phyloP scores from a whole-genome alignment of 352 stramenopile genomes.

The Pythium apleroticum region DNA sequence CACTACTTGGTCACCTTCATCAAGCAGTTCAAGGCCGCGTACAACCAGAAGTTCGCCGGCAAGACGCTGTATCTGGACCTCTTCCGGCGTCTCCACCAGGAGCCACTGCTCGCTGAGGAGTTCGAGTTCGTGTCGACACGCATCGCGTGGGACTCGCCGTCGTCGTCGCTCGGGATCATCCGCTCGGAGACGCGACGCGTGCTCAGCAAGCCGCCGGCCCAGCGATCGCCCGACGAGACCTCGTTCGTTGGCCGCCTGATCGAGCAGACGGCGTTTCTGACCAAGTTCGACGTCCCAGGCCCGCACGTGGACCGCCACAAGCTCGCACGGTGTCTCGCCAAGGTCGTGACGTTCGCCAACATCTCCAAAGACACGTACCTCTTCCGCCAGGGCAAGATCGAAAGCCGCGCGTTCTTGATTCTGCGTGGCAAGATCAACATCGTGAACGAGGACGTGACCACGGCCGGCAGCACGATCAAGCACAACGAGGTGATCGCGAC shows the following conservation, averaged over 20 bases:
- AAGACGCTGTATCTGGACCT: conserved; percentile 77
- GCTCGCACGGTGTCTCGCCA: conserved; percentile 49
- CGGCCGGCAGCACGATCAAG: conserved; percentile 32
- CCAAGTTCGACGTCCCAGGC: conserved; percentile 65
- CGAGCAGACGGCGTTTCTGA: conserved; percentile 54
- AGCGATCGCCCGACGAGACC: conserved; percentile 43
- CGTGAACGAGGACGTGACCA: conserved; percentile 68
- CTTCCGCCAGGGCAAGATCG: conserved; percentile 71
- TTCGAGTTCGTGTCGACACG: conserved; percentile 57
- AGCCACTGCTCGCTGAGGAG: conserved; percentile 51
- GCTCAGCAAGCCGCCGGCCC: conserved; percentile 36
- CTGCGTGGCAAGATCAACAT: conserved; percentile 75
- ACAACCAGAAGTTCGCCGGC: conserved; percentile 74
- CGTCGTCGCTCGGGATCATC: conserved; percentile 64
- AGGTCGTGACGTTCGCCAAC: conserved; percentile 53
- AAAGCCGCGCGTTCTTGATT: conserved; percentile 79
- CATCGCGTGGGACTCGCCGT: conserved; percentile 53
- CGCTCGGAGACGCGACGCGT: conserved; percentile 66
- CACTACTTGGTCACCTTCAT: conserved; percentile 74
- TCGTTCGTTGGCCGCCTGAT: conserved; percentile 60
- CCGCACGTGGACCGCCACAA: conserved; percentile 43
- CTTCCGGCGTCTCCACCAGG: conserved; percentile 56
- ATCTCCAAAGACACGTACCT: conserved; percentile 53
- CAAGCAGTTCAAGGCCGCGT: conserved; percentile 73
- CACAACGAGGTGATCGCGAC: conserved; percentile 67